phyloP scores from a whole-genome alignment of 768 basidiomycete genomes.

The Russula foetens region DNA sequence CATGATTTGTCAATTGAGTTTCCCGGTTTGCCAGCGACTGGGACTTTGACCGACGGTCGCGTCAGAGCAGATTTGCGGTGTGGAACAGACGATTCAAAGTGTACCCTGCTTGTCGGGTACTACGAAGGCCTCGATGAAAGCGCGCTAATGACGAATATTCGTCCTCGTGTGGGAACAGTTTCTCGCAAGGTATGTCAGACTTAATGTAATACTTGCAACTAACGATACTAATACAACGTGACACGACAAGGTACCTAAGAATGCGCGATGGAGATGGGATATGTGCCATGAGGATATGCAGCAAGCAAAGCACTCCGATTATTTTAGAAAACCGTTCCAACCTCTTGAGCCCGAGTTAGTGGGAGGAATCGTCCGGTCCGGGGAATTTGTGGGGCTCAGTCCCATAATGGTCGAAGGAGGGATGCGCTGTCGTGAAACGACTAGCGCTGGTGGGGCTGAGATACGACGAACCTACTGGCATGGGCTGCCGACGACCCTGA shows the following conservation, averaged over 20 bases:
- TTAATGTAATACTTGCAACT: slow-evolving; percentile 2
- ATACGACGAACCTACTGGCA: slow-evolving; percentile 31
- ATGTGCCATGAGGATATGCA: not conserved
- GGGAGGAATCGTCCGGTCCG: not conserved
- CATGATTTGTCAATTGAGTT: slow-evolving; percentile 34
- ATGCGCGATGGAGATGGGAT: slow-evolving; percentile 1
- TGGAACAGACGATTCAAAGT: too few species aligned
- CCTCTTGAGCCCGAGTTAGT: not conserved
- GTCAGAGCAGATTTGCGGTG: not conserved
- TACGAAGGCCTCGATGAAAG: not conserved
- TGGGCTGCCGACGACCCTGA: slow-evolving; percentile 59
- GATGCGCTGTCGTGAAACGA: not conserved
- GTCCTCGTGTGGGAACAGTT: not conserved
- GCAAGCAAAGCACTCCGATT: not conserved
- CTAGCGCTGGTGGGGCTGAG: slow-evolving; percentile 13
- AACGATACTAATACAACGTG: slow-evolving; percentile 14
- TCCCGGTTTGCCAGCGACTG: not conserved
- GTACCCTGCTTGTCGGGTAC: too few species aligned
- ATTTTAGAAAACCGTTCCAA: slow-evolving; percentile 1
- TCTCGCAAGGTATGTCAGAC: not conserved
- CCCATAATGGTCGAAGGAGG: not conserved
- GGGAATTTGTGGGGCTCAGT: not conserved
- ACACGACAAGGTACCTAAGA: slow-evolving; percentile 1
- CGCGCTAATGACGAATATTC: not conserved
- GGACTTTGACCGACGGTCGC: not conserved